phyloP scores from a whole-genome alignment of 805 yeast genomes.

The Schwanniomyces yamadae region DNA sequence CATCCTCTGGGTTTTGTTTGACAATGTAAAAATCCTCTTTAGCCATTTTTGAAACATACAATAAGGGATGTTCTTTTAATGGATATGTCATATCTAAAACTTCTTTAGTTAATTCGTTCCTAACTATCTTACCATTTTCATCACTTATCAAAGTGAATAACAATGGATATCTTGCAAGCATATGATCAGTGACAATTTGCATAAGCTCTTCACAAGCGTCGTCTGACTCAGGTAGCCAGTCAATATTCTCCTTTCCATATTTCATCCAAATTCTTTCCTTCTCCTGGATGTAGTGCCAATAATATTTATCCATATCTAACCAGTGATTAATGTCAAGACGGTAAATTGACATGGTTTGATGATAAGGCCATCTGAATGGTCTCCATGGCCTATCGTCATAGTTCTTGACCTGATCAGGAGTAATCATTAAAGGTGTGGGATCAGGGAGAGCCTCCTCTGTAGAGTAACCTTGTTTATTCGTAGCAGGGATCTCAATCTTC shows the following conservation, averaged over 20 bases:
- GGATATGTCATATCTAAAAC: slow-evolving; percentile 59
- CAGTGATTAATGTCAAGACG: slow-evolving; percentile 72
- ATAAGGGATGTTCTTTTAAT: slow-evolving; percentile 61
- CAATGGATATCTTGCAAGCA: slow-evolving; percentile 61
- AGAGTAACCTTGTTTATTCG: slow-evolving; percentile 13
- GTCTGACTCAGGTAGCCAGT: slow-evolving; percentile 63
- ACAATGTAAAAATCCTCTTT: slow-evolving; percentile 75
- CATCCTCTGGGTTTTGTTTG: slow-evolving; percentile 51
- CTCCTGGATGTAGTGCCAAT: slow-evolving; percentile 63
- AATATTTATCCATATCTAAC: slow-evolving; percentile 79
- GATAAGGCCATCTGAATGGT: slow-evolving; percentile 79
- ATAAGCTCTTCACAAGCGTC: slow-evolving; percentile 63
- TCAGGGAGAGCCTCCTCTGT: slow-evolving; percentile 25
- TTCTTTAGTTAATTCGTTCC: slow-evolving; percentile 64
- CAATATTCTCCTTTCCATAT: slow-evolving; percentile 62
- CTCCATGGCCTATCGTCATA: slow-evolving; percentile 81
- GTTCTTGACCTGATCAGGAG: slow-evolving; percentile 63
- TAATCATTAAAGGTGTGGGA: slow-evolving; percentile 60
- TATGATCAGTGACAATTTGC: slow-evolving; percentile 60
- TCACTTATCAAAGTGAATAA: slow-evolving; percentile 49
- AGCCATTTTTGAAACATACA: slow-evolving; percentile 64
- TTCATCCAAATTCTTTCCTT: slow-evolving; percentile 56
- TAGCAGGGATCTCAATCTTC: slow-evolving; percentile 3
- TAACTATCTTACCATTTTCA: slow-evolving; percentile 50
- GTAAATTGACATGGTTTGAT: slow-evolving; percentile 75